These are phyloP conservation scores for Bretschneidera sinensis DNA, from an alignment of 345 rosid genomes.

Conservation along the genomic window DNA sequence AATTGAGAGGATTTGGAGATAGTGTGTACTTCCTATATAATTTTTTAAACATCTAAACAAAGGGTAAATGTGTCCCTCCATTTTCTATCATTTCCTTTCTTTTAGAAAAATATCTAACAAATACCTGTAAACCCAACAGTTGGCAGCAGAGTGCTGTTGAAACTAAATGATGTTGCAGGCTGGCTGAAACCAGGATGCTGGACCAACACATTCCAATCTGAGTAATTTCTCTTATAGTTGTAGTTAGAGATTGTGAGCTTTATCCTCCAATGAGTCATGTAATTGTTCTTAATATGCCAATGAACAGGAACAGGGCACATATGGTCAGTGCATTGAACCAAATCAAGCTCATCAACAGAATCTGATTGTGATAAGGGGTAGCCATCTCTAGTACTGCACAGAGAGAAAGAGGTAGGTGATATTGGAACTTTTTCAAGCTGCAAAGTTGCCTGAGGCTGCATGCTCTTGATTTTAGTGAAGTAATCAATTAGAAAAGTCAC, in stretches of 20 bases:
- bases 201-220: constrained; percentile 74
- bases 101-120: too few species aligned
- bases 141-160: constrained; percentile 46
- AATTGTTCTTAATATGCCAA: constrained; percentile 90
- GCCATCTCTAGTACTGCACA: constrained; percentile 28
- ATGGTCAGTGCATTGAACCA: constrained; percentile 54
- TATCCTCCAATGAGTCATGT: constrained; percentile 69
- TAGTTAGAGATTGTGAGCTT: constrained; percentile 60
- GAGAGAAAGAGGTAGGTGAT: not conserved
- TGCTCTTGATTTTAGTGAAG: too few species aligned
- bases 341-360: constrained; percentile 15
- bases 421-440: not conserved
- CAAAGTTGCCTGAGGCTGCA: too few species aligned
- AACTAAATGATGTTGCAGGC: constrained; percentile 33
- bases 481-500: too few species aligned
- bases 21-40: too few species aligned
- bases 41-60: constrained; percentile 26
- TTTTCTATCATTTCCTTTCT: too few species aligned
- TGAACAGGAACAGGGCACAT: constrained; percentile 76
- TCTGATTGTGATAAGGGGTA: constrained; percentile 7
- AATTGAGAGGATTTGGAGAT: too few species aligned
- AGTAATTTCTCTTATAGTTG: constrained; percentile 57
- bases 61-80: too few species aligned
- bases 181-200: constrained; percentile 57
- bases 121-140: constrained; percentile 38